phyloP scores from a whole-genome alignment of 768 basidiomycete species.

The Lactifluus hygrophoroides region DNA sequence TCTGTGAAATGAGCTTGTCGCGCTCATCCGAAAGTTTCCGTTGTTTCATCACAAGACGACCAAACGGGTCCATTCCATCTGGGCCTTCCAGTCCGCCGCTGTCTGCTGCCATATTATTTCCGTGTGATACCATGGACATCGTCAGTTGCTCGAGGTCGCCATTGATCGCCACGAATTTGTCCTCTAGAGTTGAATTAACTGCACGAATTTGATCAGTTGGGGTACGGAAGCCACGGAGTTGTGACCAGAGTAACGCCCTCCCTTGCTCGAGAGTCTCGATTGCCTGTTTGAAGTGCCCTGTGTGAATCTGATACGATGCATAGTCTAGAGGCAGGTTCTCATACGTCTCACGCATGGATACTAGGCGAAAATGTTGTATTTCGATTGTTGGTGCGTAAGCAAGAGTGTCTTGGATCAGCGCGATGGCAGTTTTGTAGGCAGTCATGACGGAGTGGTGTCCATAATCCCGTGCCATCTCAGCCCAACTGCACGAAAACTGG shows the following conservation, averaged over 20 bases:
- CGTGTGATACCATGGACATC: background rate
- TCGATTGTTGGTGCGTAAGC: background rate
- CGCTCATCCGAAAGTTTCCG: background rate
- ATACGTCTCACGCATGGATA: background rate
- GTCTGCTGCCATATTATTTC: background rate
- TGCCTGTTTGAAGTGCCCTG: background rate
- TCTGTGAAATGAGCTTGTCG: too few species aligned
- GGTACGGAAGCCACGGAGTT: too few species aligned
- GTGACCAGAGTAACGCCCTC: too few species aligned
- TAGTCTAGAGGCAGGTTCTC: background rate
- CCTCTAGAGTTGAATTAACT: too few species aligned
- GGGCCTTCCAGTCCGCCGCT: background rate
- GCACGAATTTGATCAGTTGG: too few species aligned
- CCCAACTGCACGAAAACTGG: background rate
- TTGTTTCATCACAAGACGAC: background rate
- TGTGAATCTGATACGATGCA: too few species aligned
- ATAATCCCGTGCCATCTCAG: background rate
- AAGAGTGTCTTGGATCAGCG: too few species aligned
- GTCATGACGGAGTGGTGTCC: background rate
- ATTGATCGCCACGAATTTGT: too few species aligned
- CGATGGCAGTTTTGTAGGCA: background rate
- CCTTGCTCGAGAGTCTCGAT: constrained; percentile 6
- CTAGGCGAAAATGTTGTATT: background rate
- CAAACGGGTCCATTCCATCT: background rate
- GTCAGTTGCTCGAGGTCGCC: background rate